Evolutionary conservation across 163 green algal genomes (phyloP).

Genomic region (Scenedesmus sp.): DNA sequence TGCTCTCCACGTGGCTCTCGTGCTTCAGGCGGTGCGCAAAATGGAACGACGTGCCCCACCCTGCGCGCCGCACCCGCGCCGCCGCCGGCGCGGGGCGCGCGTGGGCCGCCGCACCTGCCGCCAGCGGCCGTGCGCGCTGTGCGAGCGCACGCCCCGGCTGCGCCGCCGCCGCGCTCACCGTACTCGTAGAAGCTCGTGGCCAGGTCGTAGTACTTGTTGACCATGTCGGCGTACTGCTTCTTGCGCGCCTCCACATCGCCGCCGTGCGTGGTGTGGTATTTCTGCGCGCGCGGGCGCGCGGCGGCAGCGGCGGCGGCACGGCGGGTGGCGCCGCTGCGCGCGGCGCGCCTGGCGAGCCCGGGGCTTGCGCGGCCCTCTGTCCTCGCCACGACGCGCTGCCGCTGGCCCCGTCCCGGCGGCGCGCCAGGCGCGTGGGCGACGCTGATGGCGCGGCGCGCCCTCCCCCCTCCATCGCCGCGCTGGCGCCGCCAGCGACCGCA

Average conservation of each 20-base stretch:
- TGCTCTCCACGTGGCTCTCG: slow-evolving; percentile 71
- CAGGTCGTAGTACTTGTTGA: slow-evolving; percentile 78
- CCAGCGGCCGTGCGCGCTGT: too few species aligned
- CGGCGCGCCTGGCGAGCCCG: too few species aligned
- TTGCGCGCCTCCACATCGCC: slow-evolving; percentile 52
- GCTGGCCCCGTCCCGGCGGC: background rate
- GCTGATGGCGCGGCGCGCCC: slow-evolving; percentile 7
- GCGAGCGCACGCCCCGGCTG: too few species aligned
- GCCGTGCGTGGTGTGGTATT: slow-evolving; percentile 39
- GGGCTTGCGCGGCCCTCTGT: too few species aligned
- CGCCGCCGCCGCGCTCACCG: too few species aligned
- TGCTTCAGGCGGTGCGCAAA: slow-evolving; percentile 70
- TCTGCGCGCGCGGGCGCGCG: slow-evolving; percentile 1
- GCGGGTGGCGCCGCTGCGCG: too few species aligned
- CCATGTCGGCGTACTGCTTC: slow-evolving; percentile 67
- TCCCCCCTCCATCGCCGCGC: too few species aligned
- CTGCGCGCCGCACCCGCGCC: too few species aligned
- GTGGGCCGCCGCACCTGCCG: too few species aligned
- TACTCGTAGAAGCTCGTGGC: slow-evolving; percentile 75
- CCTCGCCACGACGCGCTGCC: too few species aligned
- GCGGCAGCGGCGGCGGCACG: background rate
- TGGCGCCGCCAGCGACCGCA: too few species aligned
- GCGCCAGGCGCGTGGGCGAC: background rate
- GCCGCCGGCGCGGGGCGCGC: too few species aligned
- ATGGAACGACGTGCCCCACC: slow-evolving; percentile 80